Evolutionary conservation across 202 grass and related monocot species (phyloP).

Genomic region (Setaria italica): DNA sequence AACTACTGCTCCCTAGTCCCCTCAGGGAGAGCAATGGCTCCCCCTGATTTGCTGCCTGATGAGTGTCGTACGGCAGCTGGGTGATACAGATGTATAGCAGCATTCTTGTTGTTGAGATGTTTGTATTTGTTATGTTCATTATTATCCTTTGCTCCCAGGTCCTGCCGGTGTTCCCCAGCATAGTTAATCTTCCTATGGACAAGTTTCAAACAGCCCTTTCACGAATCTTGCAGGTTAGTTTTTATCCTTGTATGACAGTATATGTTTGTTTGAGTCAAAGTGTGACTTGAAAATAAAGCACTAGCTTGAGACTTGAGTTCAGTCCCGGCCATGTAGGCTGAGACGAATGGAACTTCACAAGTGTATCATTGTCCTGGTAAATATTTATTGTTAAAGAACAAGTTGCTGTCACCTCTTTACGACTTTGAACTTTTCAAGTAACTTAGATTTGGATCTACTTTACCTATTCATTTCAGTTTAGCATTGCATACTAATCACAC

Average conservation of each 20-base stretch:
- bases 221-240: constrained; percentile 80
- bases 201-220: constrained; percentile 86
- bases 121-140: constrained; percentile 23
- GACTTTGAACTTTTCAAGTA: constrained; percentile 26
- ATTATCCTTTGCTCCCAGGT: constrained; percentile 62
- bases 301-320: constrained; percentile 12
- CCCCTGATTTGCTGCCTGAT: not conserved
- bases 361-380: constrained; percentile 11
- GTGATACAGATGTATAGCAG: not conserved
- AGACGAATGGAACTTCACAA: constrained; percentile 27
- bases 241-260: constrained; percentile 33
- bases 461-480: constrained; percentile 33
- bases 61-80: not conserved
- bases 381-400: constrained; percentile 16
- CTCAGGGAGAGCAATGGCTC: not conserved
- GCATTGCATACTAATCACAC: constrained; percentile 25
- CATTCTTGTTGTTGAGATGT: constrained; percentile 6
- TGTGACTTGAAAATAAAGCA: constrained; percentile 38
- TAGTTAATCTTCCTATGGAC: constrained; percentile 80
- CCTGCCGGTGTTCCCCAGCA: constrained; percentile 69
- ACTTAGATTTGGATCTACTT: constrained; percentile 35
- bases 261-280: not conserved
- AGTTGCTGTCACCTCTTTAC: constrained; percentile 3
- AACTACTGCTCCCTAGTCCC: not conserved
- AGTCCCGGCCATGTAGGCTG: not conserved